Evolutionary conservation across 441 rosid species (phyloP), one percentile per base, ranked within the genome.

Genomic region (Gossypium gossypioides): DNA sequence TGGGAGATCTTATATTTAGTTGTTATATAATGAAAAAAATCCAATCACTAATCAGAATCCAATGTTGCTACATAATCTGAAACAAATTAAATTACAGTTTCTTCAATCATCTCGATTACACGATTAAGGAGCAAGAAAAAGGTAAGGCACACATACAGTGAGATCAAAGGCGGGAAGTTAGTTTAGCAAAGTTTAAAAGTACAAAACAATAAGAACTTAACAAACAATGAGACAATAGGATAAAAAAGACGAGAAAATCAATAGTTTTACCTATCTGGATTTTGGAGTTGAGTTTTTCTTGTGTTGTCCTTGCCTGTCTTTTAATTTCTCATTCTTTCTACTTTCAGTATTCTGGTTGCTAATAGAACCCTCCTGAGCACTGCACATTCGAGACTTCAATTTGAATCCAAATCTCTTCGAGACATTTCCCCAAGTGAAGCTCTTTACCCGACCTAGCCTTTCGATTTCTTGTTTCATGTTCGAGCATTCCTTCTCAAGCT

Each of bases 331-430:
- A 10, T 75, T 52, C 84, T 87, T 86, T 71, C 75, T 84, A 71
- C 75, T 77, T 71, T 76, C 81, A 12, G 66, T 81, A 66, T 85
- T 89, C 74, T 86, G 92, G 71, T 89, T 90, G 71, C 90, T 82
- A 50, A 90, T 91, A 5, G 97, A 90, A 18, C 89, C 91, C 76
- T 94, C 97, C 73, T 89, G 87, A 6, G 93, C 99, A 74, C 99
- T 92, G 73, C 97, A 92, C 97, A 95, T 91, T 78, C 92, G 99
- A n/a, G 97, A 90, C 83, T 94, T 94, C 51, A 90, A 67, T 86
- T 80, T 91, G 13, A 95, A 88, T 67, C 97, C 97, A 3, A 94
- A 82, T 81, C 83, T 94, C 89, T 86, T 94, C 0, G 96, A 88
- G 22, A 94, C 87, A 29, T 74, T 89, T 50, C 86, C 90, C 98